Base-by-base conservation (phyloP, 1,284 basidiomycete genomes). In the Heliocybe sulcata region DNA sequence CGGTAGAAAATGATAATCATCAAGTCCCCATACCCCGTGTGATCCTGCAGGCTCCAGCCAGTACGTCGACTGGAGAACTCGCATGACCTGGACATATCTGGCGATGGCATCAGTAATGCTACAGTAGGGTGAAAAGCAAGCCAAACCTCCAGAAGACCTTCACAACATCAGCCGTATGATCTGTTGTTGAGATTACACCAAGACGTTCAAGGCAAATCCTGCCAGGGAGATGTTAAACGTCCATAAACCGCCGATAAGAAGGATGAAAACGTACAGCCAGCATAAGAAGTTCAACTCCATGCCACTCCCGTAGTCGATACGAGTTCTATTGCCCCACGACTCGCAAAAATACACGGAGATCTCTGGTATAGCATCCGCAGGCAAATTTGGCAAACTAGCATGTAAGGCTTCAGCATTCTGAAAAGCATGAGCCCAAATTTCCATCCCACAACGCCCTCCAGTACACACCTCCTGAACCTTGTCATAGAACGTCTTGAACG, bases 271-370 rank as follows among this genome's bases (percentile, higher is more conserved):
- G 64, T 68, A 97, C 94, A 99, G 68, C 95, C 95, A 99, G 64
- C 93, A 98, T 11, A 98, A 61, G 66, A 98, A 99, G 72, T 98
- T 98, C 56, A 99, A 79, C 69, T 99, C 97, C 94, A 98, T 98
- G 1, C 96, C 96, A 65, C 94, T 97, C 9, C 97, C 96, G 70
- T 99, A 99, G 71, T 99, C 97, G 58, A 99, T 95, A 3, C 96
- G 77, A 54, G 89, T 83, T 35, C 88, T 78, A 68, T 92, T 98
- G 0, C 96, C 96, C 95, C 94, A 99, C 22, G 85, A 72, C 65
- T 97, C 90, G 48, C 79, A 74, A 61, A 99, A 90, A 69, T 99
- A 99, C 0, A 77, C 77, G 2, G 85, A 80, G 9, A 95, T 67
- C 65, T 96, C 94, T 2, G 71, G 65, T 1, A 84, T 75, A 1